A percentile compares a stretch with the other conserved stretches of the same genome.
phyloP scores from a whole-genome alignment of 495 filamentous ascomycete genomes.

The Tuber brumale region DNA sequence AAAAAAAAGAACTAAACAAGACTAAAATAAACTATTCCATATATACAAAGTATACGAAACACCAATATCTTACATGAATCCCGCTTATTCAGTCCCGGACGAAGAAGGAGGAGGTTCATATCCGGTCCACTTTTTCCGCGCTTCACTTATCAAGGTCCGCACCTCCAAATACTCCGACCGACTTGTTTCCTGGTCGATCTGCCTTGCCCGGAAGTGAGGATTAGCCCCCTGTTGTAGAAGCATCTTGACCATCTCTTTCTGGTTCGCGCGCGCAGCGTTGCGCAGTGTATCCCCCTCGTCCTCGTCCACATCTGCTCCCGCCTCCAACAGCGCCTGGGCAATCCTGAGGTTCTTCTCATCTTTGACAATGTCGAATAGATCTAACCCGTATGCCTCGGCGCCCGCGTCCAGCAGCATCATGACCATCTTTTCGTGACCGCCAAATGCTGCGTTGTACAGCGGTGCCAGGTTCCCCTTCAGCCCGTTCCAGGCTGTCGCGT shows the following conservation, averaged over 20 bases:
- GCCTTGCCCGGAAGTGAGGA: neutral
- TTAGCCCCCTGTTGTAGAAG: neutral
- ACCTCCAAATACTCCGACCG: neutral
- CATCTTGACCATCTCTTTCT: neutral
- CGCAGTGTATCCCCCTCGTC: neutral
- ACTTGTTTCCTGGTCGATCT: neutral
- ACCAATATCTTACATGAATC: neutral
- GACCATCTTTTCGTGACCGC: conserved; percentile 4
- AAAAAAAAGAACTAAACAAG: neutral
- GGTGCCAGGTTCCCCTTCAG: neutral
- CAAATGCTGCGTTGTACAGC: neutral
- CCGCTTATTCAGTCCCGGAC: neutral
- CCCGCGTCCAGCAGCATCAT: conserved; percentile 8
- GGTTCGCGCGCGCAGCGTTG: neutral
- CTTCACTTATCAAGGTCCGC: neutral
- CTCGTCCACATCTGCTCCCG: conserved; percentile 9
- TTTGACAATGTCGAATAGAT: neutral
- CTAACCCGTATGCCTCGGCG: neutral
- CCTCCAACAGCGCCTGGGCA: neutral
- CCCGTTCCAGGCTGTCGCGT: neutral
- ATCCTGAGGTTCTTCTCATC: neutral
- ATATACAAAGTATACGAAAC: neutral
- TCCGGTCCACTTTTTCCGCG: neutral
- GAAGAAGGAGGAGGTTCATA: neutral
- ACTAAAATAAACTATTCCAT: neutral